Evolutionary conservation across 1,284 basidiomycete species (phyloP), one percentile per base, ranked within the genome.

Genomic region (Grifola frondosa): DNA sequence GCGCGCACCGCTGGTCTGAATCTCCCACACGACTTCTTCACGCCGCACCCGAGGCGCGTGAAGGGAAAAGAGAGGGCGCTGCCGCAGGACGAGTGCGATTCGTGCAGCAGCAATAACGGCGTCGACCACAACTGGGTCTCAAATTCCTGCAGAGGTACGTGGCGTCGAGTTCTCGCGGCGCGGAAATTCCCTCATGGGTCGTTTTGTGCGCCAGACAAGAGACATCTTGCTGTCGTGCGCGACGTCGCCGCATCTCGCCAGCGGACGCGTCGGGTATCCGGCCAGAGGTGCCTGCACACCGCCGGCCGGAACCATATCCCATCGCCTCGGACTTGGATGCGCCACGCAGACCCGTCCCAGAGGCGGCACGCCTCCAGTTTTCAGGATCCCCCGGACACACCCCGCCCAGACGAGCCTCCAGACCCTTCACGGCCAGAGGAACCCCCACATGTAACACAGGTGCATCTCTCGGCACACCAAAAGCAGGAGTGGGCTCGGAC

Each of bases 31-130:
- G 72, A 78, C 53, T 80, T 80, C 62, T 80, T 81, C 53, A 74
- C 71, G 3, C 80, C 81, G 6, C 65, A 64, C 37, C 71, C 78
- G 9, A 68, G 74, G 44, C 66, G 65, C 44, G 61, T 57, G 39
- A 77, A 71, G 50, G 76, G 78, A 34, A 82, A 84, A 63, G 73
- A 69, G 53, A 73, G 66, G 52, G 71, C 67, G 15, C 37, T 53
- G 15, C 66, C 49, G 48, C 63, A 57, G 21, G 45, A 57, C 41
- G 60, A 61, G 37, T 61, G 62, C 44, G 43, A 40, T 30, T 37
- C 42, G 19, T 52, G 44, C 35, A 44, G 41, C 42, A 41, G 41
- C 34, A 30, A 28, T 24, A 32, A 23, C 24, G 43, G 30, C 28
- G 30, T 22, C 28, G 33, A 26, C 10, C 17, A n/a, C 29, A 30